Percentiles rank a stretch among this genome's conserved stretches.
phyloP scores from a whole-genome alignment of 2,329 filamentous ascomycete species.

The Aspergillus sp. region DNA sequence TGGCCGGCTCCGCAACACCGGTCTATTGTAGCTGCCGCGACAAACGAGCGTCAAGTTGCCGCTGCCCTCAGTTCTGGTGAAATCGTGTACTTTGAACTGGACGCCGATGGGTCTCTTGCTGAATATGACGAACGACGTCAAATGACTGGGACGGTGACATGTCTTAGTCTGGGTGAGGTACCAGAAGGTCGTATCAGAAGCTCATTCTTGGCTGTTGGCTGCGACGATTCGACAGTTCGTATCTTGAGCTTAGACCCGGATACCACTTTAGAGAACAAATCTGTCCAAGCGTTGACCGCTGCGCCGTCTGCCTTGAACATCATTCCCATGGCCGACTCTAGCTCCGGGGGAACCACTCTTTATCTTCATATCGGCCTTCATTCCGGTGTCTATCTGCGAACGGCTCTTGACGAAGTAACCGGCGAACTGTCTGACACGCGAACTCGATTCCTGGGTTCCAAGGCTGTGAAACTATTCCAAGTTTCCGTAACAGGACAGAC shows the following conservation, averaged over 20 bases:
- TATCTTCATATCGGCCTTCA: constrained; percentile 96
- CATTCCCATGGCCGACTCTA: constrained; percentile 93
- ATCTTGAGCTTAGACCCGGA: constrained; percentile 89
- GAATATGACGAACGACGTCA: constrained; percentile 95
- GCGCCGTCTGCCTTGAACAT: constrained; percentile 86
- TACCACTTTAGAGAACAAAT: constrained; percentile 87
- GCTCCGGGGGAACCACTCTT: constrained; percentile 80
- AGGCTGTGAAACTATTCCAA: constrained; percentile 83
- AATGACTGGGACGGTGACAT: constrained; percentile 94
- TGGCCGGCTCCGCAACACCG: constrained; percentile 93
- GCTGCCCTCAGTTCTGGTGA: constrained; percentile 94
- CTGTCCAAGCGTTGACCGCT: constrained; percentile 88
- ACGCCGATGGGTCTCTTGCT: constrained; percentile 81
- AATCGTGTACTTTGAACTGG: constrained; percentile 98
- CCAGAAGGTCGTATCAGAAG: constrained; percentile 86
- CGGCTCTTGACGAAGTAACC: constrained; percentile 90
- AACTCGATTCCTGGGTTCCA: constrained; percentile 90
- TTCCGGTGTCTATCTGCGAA: constrained; percentile 93
- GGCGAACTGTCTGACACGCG: constrained; percentile 93
- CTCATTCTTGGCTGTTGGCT: constrained; percentile 92
- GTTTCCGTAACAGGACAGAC: constrained; percentile 84
- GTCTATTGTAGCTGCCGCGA: constrained; percentile 90
- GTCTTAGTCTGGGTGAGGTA: constrained; percentile 88
- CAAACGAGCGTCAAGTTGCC: constrained; percentile 89
- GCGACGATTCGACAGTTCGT: constrained; percentile 93